Percentiles rank a stretch among this genome's conserved stretches.
These are phyloP conservation scores for Scheffersomyces illinoinensis DNA, from an alignment of 1,139 yeast genomes.

Conservation along the genomic window DNA sequence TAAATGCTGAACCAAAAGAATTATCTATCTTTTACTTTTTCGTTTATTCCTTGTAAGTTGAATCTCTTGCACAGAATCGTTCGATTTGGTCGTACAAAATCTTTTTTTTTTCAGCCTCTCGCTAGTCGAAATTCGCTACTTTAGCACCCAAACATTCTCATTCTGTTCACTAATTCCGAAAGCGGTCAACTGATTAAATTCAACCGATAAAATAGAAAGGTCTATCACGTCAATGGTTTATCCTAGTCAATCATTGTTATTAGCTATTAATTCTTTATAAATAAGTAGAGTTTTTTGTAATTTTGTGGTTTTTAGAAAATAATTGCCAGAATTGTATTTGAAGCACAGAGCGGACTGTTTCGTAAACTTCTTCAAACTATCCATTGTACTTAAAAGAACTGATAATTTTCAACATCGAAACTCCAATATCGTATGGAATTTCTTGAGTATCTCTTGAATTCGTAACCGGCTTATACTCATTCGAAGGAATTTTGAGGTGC, in stretches of 20 bases:
- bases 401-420: slow-evolving; percentile 50
- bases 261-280: neutral
- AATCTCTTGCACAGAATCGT: neutral
- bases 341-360: neutral
- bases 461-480: slow-evolving; percentile 55
- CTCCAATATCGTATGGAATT: slow-evolving; percentile 43
- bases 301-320: neutral
- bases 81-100: neutral
- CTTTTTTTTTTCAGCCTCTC: neutral
- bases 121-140: neutral
- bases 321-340: neutral
- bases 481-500: slow-evolving; percentile 42
- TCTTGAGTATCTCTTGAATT: slow-evolving; percentile 66
- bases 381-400: slow-evolving; percentile 21
- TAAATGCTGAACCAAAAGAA: neutral
- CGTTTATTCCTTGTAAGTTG: neutral
- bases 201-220: neutral
- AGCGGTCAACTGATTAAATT: neutral
- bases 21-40: neutral
- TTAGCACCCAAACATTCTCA: neutral
- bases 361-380: neutral
- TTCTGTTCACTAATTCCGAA: neutral
- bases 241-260: neutral
- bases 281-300: neutral
- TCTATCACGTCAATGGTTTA: neutral